Evolutionary conservation across 2,329 filamentous ascomycete genomes (phyloP), one percentile per base, ranked within the genome.

Genomic region (Aspergillus oerlinghausenensis): DNA sequence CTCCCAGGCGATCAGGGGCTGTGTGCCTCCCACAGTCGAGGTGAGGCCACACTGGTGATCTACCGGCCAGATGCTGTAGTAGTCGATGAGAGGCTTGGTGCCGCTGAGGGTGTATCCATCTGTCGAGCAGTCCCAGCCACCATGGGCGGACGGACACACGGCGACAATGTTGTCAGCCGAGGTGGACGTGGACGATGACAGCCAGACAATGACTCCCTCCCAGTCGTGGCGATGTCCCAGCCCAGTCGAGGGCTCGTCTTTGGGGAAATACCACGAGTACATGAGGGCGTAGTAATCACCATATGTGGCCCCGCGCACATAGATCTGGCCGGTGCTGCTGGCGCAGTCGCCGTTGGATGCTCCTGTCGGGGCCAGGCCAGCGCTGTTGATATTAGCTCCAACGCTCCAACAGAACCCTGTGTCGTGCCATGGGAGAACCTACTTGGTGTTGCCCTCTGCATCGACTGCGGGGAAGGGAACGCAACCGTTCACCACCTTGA

Each of bases 401-500:
- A 17, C 32, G n/a, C 40, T 42, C 38, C 19, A 17, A 17, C 32
- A 38, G 14, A 38, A 17, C 14, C 26, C 2, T 19, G 9, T 11
- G 10, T 51, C 5, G 11, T 9, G 25, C 8, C 19, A 11, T 38
- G 6, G n/a, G 47, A 26, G 21, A 19, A 63, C 75, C 57, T 68
- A 85, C 84, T 78, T 75, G 17, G 81, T 85, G 62, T 87, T 77
- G 2, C 84, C 85, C 0, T 73, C 68, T 0, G 77, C 76, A 59
- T 87, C 81, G 1, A 87, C 84, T 1, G 80, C 84, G 0, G 84
- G 84, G 65, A 84, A 87, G 0, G 84, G 83, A 8, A 86, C 84
- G 59, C 84, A 87, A 49, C 84, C 84, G 62, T 82, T 82, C 19
- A 77, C 75, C 4, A 86, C 79, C 10, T 83, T 63, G 5, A 85